Base-by-base conservation (phyloP, 257 asterid species). In the Penstemon eatonii region DNA sequence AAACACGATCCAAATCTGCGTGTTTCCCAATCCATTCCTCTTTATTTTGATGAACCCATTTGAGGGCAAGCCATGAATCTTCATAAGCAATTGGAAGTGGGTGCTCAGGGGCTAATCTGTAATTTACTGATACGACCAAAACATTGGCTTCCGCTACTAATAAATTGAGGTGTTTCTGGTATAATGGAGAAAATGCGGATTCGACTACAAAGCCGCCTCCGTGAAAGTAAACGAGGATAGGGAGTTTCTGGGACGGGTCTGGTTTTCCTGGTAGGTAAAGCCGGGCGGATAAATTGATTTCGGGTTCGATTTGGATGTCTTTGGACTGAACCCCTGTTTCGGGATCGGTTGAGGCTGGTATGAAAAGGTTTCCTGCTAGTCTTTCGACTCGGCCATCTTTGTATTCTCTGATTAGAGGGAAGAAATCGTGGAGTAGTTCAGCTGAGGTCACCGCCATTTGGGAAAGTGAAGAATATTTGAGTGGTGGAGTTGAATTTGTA, bases 91-190 rank as follows among this genome's bases (percentile, higher is more conserved):
- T 49, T 0, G 92, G 95, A 8, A 87, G 66, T 8, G 82, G 92
- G 19, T 74, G 65, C 71, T 85, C 90, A 0, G 92, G 92, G 1
- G 90, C 92, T 10, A 83, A 40, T 49, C 95, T 77, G 71, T 87
- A 87, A 5, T 87, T 69, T 9, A 85, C 82, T 0, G 95, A 87
- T 0, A 83, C 78, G 5, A 77, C 63, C 0, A 83, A 49, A 4
- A 79, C 85, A 3, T 81, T 75, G 2, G 92, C 80, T 15, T 78
- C 78, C 1, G 77, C 65, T 0, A 68, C 84, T 3, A 83, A 67
- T 39, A 39, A 38, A 25, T 74, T 76, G 25, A 85, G 75, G 66
- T 73, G 79, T 2, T 50, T 74, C 2, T 83, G 77, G 67, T 81
- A 79, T 0, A 56, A 8, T 0, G 75, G 70, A 2, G 82, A 71